Conservation (phyloP, 306 rosid species). For the Lathyrus aphaca region DNA sequence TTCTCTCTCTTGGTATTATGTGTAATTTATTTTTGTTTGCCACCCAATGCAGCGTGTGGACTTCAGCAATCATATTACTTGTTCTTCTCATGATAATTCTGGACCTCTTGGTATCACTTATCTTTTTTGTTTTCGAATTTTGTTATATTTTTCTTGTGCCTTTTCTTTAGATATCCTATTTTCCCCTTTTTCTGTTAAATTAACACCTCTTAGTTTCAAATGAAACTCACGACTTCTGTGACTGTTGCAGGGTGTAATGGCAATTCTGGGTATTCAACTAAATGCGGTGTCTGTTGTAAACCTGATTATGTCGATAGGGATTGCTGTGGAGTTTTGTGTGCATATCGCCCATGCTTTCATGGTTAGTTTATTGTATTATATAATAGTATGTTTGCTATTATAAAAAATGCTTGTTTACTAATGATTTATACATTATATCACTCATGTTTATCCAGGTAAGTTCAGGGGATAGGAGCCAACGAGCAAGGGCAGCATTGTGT, state of each 20-base stretch:
- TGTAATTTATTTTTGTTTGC: constrained; percentile 28
- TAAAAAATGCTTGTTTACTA: constrained; percentile 22
- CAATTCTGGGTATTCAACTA: constrained; percentile 83
- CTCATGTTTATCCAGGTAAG: constrained; percentile 61
- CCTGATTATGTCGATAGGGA: constrained; percentile 91
- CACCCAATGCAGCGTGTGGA: constrained; percentile 76
- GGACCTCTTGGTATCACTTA: constrained; percentile 80
- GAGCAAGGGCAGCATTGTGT: constrained; percentile 79
- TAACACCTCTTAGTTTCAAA: constrained; percentile 13
- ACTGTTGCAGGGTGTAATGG: constrained; percentile 93
- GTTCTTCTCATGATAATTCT: constrained; percentile 88
- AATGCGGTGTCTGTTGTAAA: constrained; percentile 97
- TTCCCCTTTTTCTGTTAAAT: constrained; percentile 10
- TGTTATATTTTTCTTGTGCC: constrained; percentile 22
- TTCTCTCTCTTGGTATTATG: constrained; percentile 14
- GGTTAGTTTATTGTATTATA: constrained; percentile 54
- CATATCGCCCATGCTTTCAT: constrained; percentile 89
- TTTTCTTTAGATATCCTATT: constrained; percentile 30
- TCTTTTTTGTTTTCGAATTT: constrained; percentile 15
- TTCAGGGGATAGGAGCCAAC: constrained; percentile 70
- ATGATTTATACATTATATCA: constrained; percentile 18
- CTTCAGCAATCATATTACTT: constrained; percentile 77
- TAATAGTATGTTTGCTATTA: no score
- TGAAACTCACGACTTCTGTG: constrained; percentile 31
- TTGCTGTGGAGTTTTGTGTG: constrained; percentile 95